Conservation (phyloP, 2,329 filamentous ascomycete genomes). For the Mycosphaerella arachidis region DNA sequence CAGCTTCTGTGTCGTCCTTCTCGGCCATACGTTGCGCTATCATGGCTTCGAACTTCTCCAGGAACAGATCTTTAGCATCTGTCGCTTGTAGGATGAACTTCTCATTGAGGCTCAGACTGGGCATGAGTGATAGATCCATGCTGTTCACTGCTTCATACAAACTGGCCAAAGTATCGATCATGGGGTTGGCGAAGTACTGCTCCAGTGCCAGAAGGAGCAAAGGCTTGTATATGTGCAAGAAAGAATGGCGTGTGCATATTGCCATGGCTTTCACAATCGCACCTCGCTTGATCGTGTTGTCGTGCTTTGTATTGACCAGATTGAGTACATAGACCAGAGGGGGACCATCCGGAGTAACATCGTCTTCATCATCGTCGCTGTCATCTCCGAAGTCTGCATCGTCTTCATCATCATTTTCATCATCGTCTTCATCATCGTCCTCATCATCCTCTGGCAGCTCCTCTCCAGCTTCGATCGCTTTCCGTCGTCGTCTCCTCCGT, state of each 20-base stretch:
- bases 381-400: constrained; percentile 45
- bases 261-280: constrained; percentile 98
- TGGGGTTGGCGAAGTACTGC: constrained; percentile 92
- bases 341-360: constrained; percentile 67
- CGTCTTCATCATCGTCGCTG: constrained; percentile 44
- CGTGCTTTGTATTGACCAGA: constrained; percentile 95
- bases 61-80: constrained; percentile 91
- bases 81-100: constrained; percentile 80
- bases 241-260: constrained; percentile 94
- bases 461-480: constrained; percentile 36
- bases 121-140: constrained; percentile 95
- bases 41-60: constrained; percentile 97
- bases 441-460: constrained; percentile 49
- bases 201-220: constrained; percentile 85
- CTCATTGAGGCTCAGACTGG: constrained; percentile 76
- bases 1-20: constrained; percentile 41
- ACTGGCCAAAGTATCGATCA: constrained; percentile 78
- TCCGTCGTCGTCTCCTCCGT: constrained; percentile 36
- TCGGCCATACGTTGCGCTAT: constrained; percentile 74
- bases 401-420: constrained; percentile 49
- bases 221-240: constrained; percentile 98
- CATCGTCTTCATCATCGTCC: constrained; percentile 48
- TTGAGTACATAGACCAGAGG: constrained; percentile 96
- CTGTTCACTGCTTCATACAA: constrained; percentile 90
- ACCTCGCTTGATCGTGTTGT: constrained; percentile 85